Conservation (phyloP, 345 rosid genomes). For the Jatropha curcas region DNA sequence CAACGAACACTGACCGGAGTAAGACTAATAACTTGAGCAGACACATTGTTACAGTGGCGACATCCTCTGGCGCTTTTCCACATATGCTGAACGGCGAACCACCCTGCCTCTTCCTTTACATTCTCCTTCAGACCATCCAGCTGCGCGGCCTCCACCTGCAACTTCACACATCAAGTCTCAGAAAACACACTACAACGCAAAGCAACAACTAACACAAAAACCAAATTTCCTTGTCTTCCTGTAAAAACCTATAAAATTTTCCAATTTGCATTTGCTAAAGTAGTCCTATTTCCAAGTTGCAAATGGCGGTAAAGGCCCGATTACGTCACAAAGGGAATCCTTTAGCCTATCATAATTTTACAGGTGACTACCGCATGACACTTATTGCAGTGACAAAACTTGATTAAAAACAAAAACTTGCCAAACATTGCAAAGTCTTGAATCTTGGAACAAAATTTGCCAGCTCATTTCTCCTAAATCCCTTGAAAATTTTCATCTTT, state of each 20-base stretch:
- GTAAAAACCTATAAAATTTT: no score
- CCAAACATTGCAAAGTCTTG: no score
- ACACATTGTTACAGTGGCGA: slow-evolving; percentile 52
- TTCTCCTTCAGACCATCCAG: slow-evolving; percentile 98
- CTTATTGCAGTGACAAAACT: no score
- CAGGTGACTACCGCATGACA: no score
- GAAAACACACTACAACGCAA: slow-evolving; percentile 2
- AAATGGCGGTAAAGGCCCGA: no score
- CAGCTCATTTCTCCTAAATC: no score
- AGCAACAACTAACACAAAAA: not conserved
- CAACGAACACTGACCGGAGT: not conserved
- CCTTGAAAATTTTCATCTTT: no score
- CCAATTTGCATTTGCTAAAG: not conserved
- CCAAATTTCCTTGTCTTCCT: not conserved
- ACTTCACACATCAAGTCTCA: not conserved
- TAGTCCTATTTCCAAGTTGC: no score
- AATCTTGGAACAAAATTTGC: no score
- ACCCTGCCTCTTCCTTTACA: slow-evolving; percentile 93
- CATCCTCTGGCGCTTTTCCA: slow-evolving; percentile 85
- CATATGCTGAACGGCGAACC: slow-evolving; percentile 89
- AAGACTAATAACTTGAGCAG: slow-evolving; percentile 44
- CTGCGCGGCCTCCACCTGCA: slow-evolving; percentile 69
- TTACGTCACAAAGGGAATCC: no score
- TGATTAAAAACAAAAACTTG: no score
- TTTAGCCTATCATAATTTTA: no score